Evolutionary conservation across 192 early-diverging fungal genomes (phyloP).

Genomic region (Coemansia sp.): DNA sequence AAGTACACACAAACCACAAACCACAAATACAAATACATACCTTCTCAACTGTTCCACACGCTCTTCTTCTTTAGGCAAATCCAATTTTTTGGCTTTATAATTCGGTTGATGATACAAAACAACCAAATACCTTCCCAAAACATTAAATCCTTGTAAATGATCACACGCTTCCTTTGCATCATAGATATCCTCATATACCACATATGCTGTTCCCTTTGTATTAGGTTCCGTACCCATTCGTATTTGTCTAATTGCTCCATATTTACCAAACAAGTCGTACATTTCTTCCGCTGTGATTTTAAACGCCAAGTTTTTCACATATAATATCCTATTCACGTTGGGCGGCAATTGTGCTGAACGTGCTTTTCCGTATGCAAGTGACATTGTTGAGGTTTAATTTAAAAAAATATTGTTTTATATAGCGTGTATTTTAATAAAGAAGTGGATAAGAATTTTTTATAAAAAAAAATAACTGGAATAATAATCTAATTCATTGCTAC

Average conservation of each 20-base stretch:
- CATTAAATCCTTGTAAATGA: slow-evolving; percentile 94
- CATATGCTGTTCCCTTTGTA: slow-evolving; percentile 93
- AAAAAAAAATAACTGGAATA: no score
- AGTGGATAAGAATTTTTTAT: neutral
- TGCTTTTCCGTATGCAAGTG: slow-evolving; percentile 33
- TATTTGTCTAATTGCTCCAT: slow-evolving; percentile 93
- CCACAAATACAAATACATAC: slow-evolving; percentile 44
- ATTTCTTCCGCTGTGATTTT: slow-evolving; percentile 96
- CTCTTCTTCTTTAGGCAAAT: slow-evolving; percentile 74
- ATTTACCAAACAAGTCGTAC: slow-evolving; percentile 98
- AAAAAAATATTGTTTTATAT: no score
- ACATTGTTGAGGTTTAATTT: slow-evolving; percentile 12
- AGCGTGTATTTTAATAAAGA: neutral
- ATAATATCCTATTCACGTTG: slow-evolving; percentile 91
- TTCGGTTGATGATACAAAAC: slow-evolving; percentile 87
- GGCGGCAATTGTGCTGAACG: slow-evolving; percentile 75
- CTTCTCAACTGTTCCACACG: slow-evolving; percentile 65
- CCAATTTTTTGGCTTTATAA: slow-evolving; percentile 75
- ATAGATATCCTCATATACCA: slow-evolving; percentile 97
- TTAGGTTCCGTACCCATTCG: slow-evolving; percentile 76
- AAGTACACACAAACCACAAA: neutral
- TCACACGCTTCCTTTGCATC: slow-evolving; percentile 97
- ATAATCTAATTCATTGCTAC: no score
- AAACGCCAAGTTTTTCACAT: slow-evolving; percentile 94
- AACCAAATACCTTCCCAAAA: slow-evolving; percentile 92